Evolutionary conservation across 2,329 filamentous ascomycete genomes (phyloP).

Genomic region (Colletotrichum noveboracense): DNA sequence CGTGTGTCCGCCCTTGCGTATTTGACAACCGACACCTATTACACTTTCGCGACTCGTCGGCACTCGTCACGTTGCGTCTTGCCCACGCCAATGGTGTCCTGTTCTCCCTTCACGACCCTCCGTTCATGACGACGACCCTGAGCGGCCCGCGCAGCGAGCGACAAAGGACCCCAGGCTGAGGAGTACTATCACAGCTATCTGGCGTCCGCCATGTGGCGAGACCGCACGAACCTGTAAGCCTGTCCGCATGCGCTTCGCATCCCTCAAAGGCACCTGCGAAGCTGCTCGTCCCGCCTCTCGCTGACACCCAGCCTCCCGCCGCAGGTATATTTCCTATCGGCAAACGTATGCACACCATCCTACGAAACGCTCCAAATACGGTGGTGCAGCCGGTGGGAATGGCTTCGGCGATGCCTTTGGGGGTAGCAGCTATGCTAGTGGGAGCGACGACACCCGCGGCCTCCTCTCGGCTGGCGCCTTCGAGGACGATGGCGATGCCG

Average conservation of each 20-base stretch:
- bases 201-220: constrained; percentile 91
- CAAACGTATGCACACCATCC: constrained; percentile 98
- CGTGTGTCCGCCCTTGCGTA: not conserved
- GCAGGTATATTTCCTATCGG: constrained; percentile 96
- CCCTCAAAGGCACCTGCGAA: not conserved
- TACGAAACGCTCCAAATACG: constrained; percentile 79
- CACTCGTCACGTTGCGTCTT: not conserved
- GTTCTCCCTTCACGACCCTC: not conserved
- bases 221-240: constrained; percentile 94
- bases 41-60: not conserved
- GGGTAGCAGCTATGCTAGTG: constrained; percentile 42
- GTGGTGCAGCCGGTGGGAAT: constrained; percentile 54
- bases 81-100: constrained; percentile 8
- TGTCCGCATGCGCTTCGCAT: constrained; percentile 16
- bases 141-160: constrained; percentile 19
- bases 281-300: constrained; percentile 4
- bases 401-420: constrained; percentile 65
- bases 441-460: constrained; percentile 67
- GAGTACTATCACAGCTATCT: constrained; percentile 17
- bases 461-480: constrained; percentile 83
- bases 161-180: constrained; percentile 20
- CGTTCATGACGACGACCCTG: constrained; percentile 20
- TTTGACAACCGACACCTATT: not conserved
- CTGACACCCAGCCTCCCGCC: constrained; percentile 32
- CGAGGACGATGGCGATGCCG: constrained; percentile 86